These are phyloP conservation scores for Ascochyta pisi DNA, from an alignment of 2,329 filamentous ascomycete species.

Conservation along the genomic window DNA sequence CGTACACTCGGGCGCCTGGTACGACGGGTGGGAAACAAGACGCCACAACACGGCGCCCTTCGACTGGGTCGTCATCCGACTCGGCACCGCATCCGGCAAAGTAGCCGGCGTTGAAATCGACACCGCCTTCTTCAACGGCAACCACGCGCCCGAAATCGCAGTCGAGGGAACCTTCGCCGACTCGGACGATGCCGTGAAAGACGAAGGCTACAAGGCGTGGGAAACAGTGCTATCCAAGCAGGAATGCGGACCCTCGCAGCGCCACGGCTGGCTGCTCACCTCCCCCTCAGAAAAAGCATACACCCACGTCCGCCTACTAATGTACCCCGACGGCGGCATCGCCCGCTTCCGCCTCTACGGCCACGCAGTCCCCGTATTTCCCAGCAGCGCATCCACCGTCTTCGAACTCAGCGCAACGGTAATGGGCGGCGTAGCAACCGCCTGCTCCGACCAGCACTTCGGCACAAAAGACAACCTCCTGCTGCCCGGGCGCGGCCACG, in stretches of 20 bases:
- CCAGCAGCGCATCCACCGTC: constrained; percentile 67
- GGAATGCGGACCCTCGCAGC: constrained; percentile 75
- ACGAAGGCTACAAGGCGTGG: constrained; percentile 60
- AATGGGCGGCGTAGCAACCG: constrained; percentile 77
- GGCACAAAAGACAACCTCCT: constrained; percentile 81
- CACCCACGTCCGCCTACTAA: constrained; percentile 80
- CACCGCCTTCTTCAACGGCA: constrained; percentile 82
- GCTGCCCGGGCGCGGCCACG: constrained; percentile 77
- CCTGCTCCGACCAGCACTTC: constrained; percentile 85
- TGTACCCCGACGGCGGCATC: constrained; percentile 87
- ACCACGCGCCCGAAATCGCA: constrained; percentile 79
- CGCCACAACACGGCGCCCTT: constrained; percentile 64
- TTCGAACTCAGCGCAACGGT: constrained; percentile 80
- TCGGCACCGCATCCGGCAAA: constrained; percentile 71
- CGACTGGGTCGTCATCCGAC: constrained; percentile 66
- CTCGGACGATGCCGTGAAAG: constrained; percentile 64
- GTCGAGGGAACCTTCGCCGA: constrained; percentile 73
- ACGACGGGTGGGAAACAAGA: constrained; percentile 70
- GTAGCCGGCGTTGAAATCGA: constrained; percentile 80
- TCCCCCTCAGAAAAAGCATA: constrained; percentile 67
- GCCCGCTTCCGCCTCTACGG: constrained; percentile 81
- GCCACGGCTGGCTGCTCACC: constrained; percentile 75
- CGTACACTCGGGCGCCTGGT: constrained; percentile 67
- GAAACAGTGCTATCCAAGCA: constrained; percentile 73
- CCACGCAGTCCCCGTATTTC: constrained; percentile 77